Base-by-base conservation (phyloP, 2,329 filamentous ascomycete species). In the Aspergillus amoenus region DNA sequence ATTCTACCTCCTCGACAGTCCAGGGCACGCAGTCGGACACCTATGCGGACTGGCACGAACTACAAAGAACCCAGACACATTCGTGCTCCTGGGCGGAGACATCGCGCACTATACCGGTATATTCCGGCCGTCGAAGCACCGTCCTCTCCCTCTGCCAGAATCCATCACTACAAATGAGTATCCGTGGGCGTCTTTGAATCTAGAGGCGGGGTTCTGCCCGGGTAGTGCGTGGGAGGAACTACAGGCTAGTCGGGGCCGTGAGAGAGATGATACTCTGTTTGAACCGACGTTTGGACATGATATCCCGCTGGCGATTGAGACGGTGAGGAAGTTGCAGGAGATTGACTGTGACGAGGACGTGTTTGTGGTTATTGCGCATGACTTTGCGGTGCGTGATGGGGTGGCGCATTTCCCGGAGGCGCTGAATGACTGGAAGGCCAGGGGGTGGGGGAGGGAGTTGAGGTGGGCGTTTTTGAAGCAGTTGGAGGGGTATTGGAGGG, bases 1-100 rank as follows among this genome's bases (percentile, higher is more conserved):
- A 21, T 82, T 86, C 61, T 84, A 84, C 64, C 72, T 85, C 2
- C 72, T 85, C 3, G 57, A 70, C 44, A 61, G 27, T 2, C 68
- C 69, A 2, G 70, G 70, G 2, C 69, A 72, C 73, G 79, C 53
- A 64, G 77, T 37, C 1, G 68, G 66, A 3, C 70, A 72, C 60
- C 51, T 73, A 2, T 64, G 63, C 21, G 68, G 55, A 1, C 47
- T 73, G 2, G 69, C 67, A 0, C 65, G 69, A 9, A 68, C 64
- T 5, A 68, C 66, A 6, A 40, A 59, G 3, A 59, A 59, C 50
- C 54, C 59, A 0, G 46, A 53, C 24, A 63, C 65, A 1, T 72
- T 71, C 37, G 59, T 72, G 1, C 56, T 71, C 7, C 54, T 72
- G 51, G 70, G 64, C 8, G 70, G 59, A 1, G 70, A 72, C 39